Evolutionary conservation across 352 stramenopile species (phyloP), one percentile per base, ranked within the genome.

Genomic region (Phytophthora tubulina): DNA sequence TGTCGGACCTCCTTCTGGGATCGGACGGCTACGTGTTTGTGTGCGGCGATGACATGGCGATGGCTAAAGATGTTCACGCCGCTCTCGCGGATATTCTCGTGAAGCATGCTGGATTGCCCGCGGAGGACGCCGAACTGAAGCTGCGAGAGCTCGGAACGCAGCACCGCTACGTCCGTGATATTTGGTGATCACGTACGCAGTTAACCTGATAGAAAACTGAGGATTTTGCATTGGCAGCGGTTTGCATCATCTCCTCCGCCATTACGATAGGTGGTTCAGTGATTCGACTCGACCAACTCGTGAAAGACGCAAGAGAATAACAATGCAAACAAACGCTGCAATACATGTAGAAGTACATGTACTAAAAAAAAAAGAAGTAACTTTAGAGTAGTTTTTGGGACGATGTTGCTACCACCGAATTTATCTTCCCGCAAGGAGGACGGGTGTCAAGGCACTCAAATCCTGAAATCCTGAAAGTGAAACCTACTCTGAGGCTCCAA

Each of bases 11-110:
- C 39, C 70, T 99, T 21, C 64, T 96, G 33, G 59, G 95, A 31
- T 67, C 86, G 10, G 73, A 84, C 11, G 97, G 89, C 36, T 93
- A 86, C 50, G 84, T 99, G 2, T 99, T 98, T 65, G 86, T 99
- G 30, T 99, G 97, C 61, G 97, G 97, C 42, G 97, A 99, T 78
- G 97, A 96, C 30, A 94, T 95, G 63, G 76, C 90, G 9, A 99
- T 99, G 97, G 96, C 93, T 31, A 97, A 92, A 65, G 96, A 99
- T 76, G 97, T 99, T 9, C 92, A 99, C 72, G 76, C 79, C 9
- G 80, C 91, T 6, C 85, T 99, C 9, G 76, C 82, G 0, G 69
- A 89, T 11, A 79, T 98, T 38, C 77, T 99, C 30, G 70, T 81
- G 50, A 70, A 92, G 49, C 78, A 95, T 58, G 89, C 78, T 30